Evolutionary conservation across 371 early-diverging fungal species (phyloP).

Genomic region (Catenaria anguillulae): DNA sequence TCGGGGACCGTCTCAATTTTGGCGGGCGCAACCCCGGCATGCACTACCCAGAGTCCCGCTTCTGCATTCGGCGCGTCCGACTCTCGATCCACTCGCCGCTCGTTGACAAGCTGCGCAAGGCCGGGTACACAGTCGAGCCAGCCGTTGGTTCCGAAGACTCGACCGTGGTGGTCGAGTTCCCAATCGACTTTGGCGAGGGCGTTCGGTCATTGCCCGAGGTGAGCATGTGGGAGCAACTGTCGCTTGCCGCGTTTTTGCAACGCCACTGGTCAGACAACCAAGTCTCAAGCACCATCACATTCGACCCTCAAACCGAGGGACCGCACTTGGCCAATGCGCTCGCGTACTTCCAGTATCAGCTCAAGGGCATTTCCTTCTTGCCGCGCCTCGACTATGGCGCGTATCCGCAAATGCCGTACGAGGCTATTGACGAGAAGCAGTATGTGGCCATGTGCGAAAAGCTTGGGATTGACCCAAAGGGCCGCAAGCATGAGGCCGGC

Average conservation of each 20-base stretch:
- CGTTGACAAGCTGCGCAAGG: constrained; percentile 11
- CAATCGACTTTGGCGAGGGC: constrained; percentile 22
- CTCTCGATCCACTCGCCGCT: constrained; percentile 15
- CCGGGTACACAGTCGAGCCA: constrained; percentile 18
- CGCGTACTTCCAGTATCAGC: constrained; percentile 25
- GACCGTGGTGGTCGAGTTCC: constrained; percentile 20
- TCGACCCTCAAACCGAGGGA: constrained; percentile 20
- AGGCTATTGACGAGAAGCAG: constrained; percentile 17
- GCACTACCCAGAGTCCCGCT: constrained; percentile 26
- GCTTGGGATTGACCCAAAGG: background rate
- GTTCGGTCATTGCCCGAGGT: constrained; percentile 17
- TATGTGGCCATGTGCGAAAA: constrained; percentile 10
- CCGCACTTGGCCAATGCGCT: constrained; percentile 15
- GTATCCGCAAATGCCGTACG: constrained; percentile 26
- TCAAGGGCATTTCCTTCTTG: constrained; percentile 23
- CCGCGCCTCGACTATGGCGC: constrained; percentile 19
- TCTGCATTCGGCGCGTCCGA: constrained; percentile 24
- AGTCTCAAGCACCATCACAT: constrained; percentile 23
- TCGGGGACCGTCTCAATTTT: constrained; percentile 22
- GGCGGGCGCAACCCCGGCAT: constrained; percentile 29
- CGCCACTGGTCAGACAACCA: constrained; percentile 26
- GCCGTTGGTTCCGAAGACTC: constrained; percentile 10
- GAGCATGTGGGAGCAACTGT: constrained; percentile 27
- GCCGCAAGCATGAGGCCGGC: too few relatives aligned
- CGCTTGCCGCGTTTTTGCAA: constrained; percentile 23